Base-by-base conservation (phyloP, 2,329 filamentous ascomycete genomes). In the Fusarium xyrophilum region DNA sequence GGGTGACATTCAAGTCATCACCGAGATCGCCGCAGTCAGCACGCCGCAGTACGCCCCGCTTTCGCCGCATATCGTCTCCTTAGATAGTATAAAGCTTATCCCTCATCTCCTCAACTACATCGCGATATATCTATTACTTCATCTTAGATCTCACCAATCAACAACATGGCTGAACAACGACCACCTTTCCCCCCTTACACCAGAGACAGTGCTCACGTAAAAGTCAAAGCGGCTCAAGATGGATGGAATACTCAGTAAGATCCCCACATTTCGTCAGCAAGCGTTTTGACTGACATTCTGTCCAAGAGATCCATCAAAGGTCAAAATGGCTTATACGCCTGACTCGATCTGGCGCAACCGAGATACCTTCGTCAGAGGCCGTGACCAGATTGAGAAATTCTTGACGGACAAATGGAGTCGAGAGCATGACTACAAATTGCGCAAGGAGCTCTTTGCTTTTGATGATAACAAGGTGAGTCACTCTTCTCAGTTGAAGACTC, bases 381-480 rank as follows among this genome's bases (percentile, higher is more conserved):
- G 88, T 3, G 85, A 87, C 10, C 86, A 83, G 21, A 93, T 96
- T 63, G 82, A 88, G 51, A 80, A 80, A 4, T 93, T 95, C 70
- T 76, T 97, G 54, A 85, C 84, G 1, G 81, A 86, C 44, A 96
- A 96, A 75, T 96, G 92, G 93, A 79, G 84, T 43, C 86, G 83
- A 23, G 93, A 96, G 77, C 81, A 86, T 43, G 87, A 84, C 19
- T 96, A 96, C 74, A 84, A 85, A 1, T 83, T 97, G 56, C 86
- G 93, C 56, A 96, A 97, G 77, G 93, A 97, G 76, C 82, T 97
- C 2, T 97, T 96, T 78, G 84, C 91, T 2, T 96, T 93, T 74
- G 84, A 81, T 0, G 89, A 89, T 38, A 83, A 95, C 78, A 91
- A 83, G 76, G 85, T 84, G 53, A 15, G 56, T 66, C 17, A 21